These are phyloP conservation scores for Rhynchospora tenuis DNA, from an alignment of 176 grass and related monocot genomes.

Conservation along the genomic window DNA sequence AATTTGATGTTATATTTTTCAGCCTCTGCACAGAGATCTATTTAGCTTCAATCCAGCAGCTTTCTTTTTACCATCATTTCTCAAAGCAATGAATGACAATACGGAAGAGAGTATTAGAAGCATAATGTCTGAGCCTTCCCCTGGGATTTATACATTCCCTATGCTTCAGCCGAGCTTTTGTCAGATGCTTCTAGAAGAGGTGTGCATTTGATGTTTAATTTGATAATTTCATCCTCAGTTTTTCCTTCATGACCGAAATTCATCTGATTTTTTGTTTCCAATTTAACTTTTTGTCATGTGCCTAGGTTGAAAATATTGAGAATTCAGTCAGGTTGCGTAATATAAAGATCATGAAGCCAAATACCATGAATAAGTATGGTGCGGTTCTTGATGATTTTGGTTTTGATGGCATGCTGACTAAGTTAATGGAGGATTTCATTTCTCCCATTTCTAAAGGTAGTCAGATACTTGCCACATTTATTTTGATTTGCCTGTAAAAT, in stretches of 20 bases:
- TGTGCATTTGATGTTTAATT: slow-evolving; percentile 20
- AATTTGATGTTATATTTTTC: slow-evolving; percentile 15
- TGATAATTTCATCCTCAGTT: neutral
- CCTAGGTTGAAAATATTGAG: slow-evolving; percentile 93
- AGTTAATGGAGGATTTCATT: slow-evolving; percentile 90
- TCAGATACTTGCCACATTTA: neutral
- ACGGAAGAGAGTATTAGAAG: slow-evolving; percentile 78
- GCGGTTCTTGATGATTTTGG: slow-evolving; percentile 98
- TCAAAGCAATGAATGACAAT: slow-evolving; percentile 70
- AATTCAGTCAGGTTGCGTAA: slow-evolving; percentile 75
- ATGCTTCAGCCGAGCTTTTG: slow-evolving; percentile 87
- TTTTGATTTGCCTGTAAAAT: neutral
- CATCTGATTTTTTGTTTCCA: neutral
- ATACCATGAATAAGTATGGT: slow-evolving; percentile 99
- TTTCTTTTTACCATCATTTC: slow-evolving; percentile 80
- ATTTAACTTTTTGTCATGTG: slow-evolving; percentile 27
- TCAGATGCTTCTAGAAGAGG: slow-evolving; percentile 85
- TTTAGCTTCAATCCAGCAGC: slow-evolving; percentile 65
- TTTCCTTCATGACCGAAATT: neutral
- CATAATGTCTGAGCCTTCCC: slow-evolving; percentile 71
- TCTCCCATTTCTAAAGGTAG: slow-evolving; percentile 79
- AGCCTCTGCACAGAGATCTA: slow-evolving; percentile 84
- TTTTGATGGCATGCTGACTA: slow-evolving; percentile 79
- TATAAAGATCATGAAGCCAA: slow-evolving; percentile 99
- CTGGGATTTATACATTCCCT: slow-evolving; percentile 93